Conservation (phyloP, 2,329 filamentous ascomycete genomes). For the Hypoxylon rubiginosum region DNA sequence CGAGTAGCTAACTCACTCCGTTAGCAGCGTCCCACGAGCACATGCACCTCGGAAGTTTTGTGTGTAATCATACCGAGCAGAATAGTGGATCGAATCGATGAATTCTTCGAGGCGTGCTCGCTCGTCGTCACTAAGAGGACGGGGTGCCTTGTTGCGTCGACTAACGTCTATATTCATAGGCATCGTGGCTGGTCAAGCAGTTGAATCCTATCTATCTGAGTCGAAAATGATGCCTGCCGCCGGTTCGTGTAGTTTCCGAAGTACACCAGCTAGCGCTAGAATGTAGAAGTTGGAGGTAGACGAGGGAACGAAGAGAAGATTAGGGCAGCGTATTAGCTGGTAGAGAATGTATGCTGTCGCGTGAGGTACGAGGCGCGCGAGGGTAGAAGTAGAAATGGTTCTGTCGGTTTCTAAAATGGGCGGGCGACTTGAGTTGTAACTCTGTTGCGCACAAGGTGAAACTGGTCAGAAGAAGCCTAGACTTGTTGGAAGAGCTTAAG, state of each 20-base stretch:
- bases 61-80: slow-evolving; percentile 75
- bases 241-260: slow-evolving; percentile 5
- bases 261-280: slow-evolving; percentile 3
- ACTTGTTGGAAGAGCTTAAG: slow-evolving; percentile 12
- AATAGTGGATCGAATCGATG: slow-evolving; percentile 95
- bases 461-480: slow-evolving; percentile 15
- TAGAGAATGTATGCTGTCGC: slow-evolving; percentile 34
- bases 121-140: slow-evolving; percentile 84
- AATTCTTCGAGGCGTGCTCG: slow-evolving; percentile 89
- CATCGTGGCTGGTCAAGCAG: slow-evolving; percentile 37
- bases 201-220: slow-evolving; percentile 1
- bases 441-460: slow-evolving; percentile 28
- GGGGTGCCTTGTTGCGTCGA: slow-evolving; percentile 88
- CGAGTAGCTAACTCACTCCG: slow-evolving; percentile 76
- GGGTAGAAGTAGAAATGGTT: slow-evolving; percentile 18
- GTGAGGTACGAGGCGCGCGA: slow-evolving; percentile 19
- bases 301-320: slow-evolving; percentile 2
- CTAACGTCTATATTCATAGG: slow-evolving; percentile 79
- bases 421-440: slow-evolving; percentile 5
- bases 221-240: slow-evolving; percentile 4
- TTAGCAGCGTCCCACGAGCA: slow-evolving; percentile 25
- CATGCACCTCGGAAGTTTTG: slow-evolving; percentile 2
- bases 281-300: not conserved
- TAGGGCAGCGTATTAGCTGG: slow-evolving; percentile 4
- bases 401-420: slow-evolving; percentile 28